Base-by-base conservation (phyloP, 2,329 filamentous ascomycete species). In the Sclerotinia sclerotiorum region DNA sequence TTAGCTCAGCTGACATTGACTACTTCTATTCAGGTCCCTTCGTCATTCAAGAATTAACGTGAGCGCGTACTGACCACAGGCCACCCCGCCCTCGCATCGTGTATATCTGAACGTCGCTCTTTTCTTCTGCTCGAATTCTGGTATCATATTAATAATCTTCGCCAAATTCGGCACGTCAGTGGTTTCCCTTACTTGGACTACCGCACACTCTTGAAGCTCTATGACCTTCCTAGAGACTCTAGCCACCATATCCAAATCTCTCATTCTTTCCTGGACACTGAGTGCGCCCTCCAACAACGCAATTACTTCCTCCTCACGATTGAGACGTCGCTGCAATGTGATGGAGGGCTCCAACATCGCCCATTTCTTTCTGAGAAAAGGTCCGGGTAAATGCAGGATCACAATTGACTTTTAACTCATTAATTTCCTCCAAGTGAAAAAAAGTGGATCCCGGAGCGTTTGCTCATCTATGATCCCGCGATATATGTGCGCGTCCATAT, bases 181-280 rank as follows among this genome's bases (percentile, higher is more conserved):
- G 7, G 67, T 69, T 48, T 64, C 68, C 19, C 8, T 66, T 7
- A 73, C 57, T 42, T 55, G 44, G 5, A 46, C 46, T 39, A 71
- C 27, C 1, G 66, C 65, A 5, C 42, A 46, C 42, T 69, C 69
- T 10, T 71, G 65, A 24, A 71, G 64, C 35, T 65, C 32, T 32
- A 72, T 54, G n/a, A 70, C n/a, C 29, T 55, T 48, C 35, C 68
- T 69, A 5, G 62, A 68, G 29, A 65, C 61, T 60, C 51, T 68
- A 8, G 67, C 69, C 5, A 67, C 55, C 29, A 68, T 39, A 17
- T 52, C n/a, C 24, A 44, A 56, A 51, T 90, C 87, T 87, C 87
- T 90, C 81, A 90, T 87, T 39, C 85, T 87, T 77, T 90, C 88
- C 58, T 87, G 82, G n/a, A 87, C 81, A 17, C 85, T 82, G 72